Evolutionary conservation across 371 early-diverging fungal species (phyloP).

Genomic region (Circinella minor): DNA sequence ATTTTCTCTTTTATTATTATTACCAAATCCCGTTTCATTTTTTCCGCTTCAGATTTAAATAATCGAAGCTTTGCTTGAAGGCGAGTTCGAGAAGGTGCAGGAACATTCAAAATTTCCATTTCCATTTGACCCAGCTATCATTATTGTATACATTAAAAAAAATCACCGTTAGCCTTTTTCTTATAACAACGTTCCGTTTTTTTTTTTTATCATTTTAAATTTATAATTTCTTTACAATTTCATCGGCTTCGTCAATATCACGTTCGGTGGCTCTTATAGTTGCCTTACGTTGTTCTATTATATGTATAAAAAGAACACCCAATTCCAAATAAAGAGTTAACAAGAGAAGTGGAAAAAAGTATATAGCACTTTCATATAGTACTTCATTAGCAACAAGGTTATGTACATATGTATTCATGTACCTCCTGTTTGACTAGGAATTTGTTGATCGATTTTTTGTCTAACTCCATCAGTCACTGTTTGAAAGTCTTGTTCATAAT

Average conservation of each 20-base stretch:
- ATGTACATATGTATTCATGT: not conserved
- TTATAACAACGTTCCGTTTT: too few relatives aligned
- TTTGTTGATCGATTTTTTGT: constrained; percentile 63
- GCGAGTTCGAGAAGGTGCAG: constrained; percentile 66
- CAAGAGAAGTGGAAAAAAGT: too few relatives aligned
- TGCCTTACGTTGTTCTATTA: constrained; percentile 73
- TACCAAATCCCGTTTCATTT: constrained; percentile 79
- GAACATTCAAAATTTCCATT: constrained; percentile 83
- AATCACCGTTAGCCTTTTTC: not conserved
- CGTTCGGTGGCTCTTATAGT: constrained; percentile 78
- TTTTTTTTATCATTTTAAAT: too few relatives aligned
- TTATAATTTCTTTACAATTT: constrained; percentile 65
- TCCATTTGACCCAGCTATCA: constrained; percentile 89
- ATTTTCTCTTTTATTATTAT: not conserved
- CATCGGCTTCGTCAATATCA: constrained; percentile 90
- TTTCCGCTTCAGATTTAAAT: constrained; percentile 84
- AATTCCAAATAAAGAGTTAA: too few relatives aligned
- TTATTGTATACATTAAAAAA: not conserved
- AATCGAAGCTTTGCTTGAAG: constrained; percentile 74
- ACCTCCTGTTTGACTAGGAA: constrained; percentile 69
- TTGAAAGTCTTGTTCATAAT: constrained; percentile 87
- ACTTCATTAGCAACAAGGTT: not conserved
- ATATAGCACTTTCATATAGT: too few relatives aligned
- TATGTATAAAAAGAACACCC: too few relatives aligned
- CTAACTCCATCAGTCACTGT: constrained; percentile 67